phyloP scores from a whole-genome alignment of 176 grass and related monocot genomes.

The bread wheat (Triticum aestivum) region DNA sequence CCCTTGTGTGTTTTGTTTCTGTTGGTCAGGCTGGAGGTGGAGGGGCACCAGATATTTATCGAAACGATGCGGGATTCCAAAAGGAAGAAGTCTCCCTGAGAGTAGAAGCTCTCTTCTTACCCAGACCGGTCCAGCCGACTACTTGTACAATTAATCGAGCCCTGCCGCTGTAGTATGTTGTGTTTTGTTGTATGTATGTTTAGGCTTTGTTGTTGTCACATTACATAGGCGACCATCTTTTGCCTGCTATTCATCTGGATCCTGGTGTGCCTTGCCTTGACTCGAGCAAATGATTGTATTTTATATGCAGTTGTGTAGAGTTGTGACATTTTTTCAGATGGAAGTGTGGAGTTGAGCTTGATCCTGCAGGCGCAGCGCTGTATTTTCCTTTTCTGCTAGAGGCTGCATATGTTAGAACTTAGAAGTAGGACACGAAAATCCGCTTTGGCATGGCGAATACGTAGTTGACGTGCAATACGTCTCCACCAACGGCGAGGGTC shows the following conservation, averaged over 20 bases:
- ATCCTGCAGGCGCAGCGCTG: neutral
- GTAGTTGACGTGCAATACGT: neutral
- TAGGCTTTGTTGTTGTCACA: slow-evolving; percentile 15
- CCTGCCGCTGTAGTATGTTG: neutral
- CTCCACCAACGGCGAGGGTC: neutral
- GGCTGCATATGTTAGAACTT: neutral
- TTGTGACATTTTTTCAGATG: no score
- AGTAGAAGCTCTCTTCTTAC: slow-evolving; percentile 2
- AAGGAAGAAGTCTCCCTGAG: slow-evolving; percentile 10
- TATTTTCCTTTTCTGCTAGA: neutral
- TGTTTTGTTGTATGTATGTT: slow-evolving; percentile 29
- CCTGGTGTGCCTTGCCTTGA: neutral
- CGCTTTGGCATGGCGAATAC: neutral
- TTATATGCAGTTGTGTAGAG: neutral
- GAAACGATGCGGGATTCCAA: slow-evolving; percentile 9
- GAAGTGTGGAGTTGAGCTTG: neutral
- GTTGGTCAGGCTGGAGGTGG: slow-evolving; percentile 37
- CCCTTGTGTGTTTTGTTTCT: neutral
- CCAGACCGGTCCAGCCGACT: neutral
- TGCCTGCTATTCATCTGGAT: no score
- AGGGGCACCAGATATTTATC: slow-evolving; percentile 47
- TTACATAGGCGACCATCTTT: neutral
- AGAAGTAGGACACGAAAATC: neutral
- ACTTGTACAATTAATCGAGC: slow-evolving; percentile 24
- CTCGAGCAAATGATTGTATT: neutral